Evolutionary conservation across 2,329 filamentous ascomycete genomes (phyloP), one percentile per base, ranked within the genome.

Genomic region (Cercospora nicotianae): DNA sequence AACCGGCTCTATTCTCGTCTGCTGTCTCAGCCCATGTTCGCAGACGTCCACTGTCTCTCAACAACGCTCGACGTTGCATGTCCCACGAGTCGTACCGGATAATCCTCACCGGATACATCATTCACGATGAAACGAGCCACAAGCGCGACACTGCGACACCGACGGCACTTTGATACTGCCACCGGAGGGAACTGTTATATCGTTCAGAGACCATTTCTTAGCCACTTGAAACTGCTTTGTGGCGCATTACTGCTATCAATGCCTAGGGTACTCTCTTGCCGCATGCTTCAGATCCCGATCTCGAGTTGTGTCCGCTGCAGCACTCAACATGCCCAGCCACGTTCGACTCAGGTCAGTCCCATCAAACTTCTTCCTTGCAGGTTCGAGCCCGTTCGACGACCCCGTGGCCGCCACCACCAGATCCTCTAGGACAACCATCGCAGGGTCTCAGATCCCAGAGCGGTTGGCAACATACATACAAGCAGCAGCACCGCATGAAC

Each of bases 201-300:
- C 23, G 48, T 28, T 55, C 48, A 3, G 1, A 5, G 23, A 30
- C 23, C 23, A 26, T 13, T 16, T 23, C 23, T 28, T 55, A 23
- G 58, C 58, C 31, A 60, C n/a, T n/a, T 60, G 57, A 60, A 26
- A 60, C 57, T 36, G 57, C 30, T 20, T 20, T 30, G 28, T 20
- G 30, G 57, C n/a, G 57, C 12, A 39, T n/a, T 51, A 26, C 61
- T 55, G n/a, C 45, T 16, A 55, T 31, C 26, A 39, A 23, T 33
- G 9, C 57, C 28, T 51, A 63, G 31, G 28, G n/a, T 63, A 31
- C 45, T 48, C 33, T 63, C 48, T 53, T 13, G 60, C 23, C 42
- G 26, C 28, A 51, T 48, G 48, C 61, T 36, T 63, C 61, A 63
- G 18, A 63, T 63, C 45, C 61, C 61, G 48, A 33, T 36, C 12